Conservation (phyloP, 163 green algal genomes). For the Chloroidium sp. region DNA sequence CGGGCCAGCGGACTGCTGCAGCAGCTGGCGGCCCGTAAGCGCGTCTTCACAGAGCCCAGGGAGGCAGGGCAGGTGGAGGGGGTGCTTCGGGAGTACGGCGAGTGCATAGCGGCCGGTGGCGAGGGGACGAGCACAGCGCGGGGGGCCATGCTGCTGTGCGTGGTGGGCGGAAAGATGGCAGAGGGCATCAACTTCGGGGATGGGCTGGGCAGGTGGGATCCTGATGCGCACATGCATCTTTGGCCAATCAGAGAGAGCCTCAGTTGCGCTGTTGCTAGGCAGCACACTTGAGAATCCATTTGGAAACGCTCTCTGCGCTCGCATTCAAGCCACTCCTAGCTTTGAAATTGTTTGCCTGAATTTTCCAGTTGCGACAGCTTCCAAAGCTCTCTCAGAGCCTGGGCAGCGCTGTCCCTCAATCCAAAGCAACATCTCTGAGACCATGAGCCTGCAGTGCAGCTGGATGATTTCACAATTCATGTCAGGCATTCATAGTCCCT, state of each 20-base stretch:
- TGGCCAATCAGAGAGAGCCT: no score
- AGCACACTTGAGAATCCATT: no score
- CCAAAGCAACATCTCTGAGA: not conserved
- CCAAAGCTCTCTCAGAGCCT: no score
- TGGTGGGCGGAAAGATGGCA: constrained; percentile 90
- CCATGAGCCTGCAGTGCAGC: not conserved
- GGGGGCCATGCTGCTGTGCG: constrained; percentile 72
- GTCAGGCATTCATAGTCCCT: no score
- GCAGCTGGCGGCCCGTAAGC: constrained; percentile 32
- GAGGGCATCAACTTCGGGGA: constrained; percentile 99
- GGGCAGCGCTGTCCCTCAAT: no score
- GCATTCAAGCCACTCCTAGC: no score
- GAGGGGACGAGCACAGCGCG: not conserved
- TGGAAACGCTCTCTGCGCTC: no score
- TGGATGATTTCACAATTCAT: no score
- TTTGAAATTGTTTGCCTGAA: no score
- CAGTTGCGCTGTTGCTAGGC: no score
- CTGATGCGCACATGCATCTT: no score
- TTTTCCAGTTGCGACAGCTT: no score
- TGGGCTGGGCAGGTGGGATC: constrained; percentile 65
- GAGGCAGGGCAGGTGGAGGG: constrained; percentile 60
- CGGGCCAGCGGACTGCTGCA: constrained; percentile 28
- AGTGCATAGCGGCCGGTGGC: not conserved
- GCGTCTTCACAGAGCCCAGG: constrained; percentile 60
- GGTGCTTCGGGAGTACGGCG: constrained; percentile 37